phyloP scores from a whole-genome alignment of 805 yeast species.

The Cyberlindnera mississippiensis region DNA sequence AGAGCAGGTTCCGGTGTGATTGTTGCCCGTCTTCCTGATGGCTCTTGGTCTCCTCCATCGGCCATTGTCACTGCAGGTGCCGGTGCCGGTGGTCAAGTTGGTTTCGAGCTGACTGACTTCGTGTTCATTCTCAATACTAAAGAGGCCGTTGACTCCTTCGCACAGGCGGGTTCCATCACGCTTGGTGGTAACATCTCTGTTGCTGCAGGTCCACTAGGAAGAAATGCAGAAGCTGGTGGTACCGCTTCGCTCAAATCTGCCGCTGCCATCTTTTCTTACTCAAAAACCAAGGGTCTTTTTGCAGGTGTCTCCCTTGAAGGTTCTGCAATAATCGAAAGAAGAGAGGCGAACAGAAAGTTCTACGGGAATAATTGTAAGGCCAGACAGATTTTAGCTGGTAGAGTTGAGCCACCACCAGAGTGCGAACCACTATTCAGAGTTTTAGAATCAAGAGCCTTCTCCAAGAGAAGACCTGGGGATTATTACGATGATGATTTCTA shows the following conservation, averaged over 20 bases:
- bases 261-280: conserved; percentile 88
- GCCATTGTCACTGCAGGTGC: conserved; percentile 97
- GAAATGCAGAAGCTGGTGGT: conserved; percentile 97
- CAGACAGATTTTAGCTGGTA: conserved; percentile 76
- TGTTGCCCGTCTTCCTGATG: conserved; percentile 91
- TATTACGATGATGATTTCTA: conserved; percentile 54
- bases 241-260: conserved; percentile 84
- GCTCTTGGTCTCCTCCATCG: conserved; percentile 96
- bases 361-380: conserved; percentile 89
- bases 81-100: conserved; percentile 97
- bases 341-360: conserved; percentile 94
- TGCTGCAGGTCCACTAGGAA: conserved; percentile 96
- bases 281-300: conserved; percentile 93
- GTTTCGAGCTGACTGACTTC: conserved; percentile 94
- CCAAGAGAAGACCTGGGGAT: conserved; percentile 44
- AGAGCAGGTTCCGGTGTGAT: conserved; percentile 97
- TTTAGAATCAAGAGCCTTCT: conserved; percentile 80
- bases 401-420: conserved; percentile 89
- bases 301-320: conserved; percentile 98
- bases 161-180: conserved; percentile 91
- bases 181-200: conserved; percentile 92
- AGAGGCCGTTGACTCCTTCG: conserved; percentile 89
- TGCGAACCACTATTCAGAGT: conserved; percentile 85
- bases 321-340: conserved; percentile 91
- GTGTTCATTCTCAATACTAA: conserved; percentile 85